Conservation (phyloP, 768 basidiomycete species). For the Boletus pseudo-olivaceus region DNA sequence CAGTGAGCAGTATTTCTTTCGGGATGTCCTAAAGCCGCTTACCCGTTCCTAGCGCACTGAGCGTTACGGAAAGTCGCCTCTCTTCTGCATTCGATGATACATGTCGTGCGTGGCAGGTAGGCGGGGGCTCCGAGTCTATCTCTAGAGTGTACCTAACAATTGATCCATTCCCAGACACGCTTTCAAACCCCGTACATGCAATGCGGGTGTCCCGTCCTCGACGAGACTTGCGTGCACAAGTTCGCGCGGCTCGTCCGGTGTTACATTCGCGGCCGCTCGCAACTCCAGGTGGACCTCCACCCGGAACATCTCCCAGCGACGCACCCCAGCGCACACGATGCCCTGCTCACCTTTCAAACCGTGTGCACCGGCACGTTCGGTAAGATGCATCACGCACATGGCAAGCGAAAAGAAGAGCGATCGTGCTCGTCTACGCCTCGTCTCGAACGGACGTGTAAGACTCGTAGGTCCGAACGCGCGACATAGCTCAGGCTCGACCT, state of each 20-base stretch:
- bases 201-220: conserved; percentile 56
- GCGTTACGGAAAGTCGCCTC: conserved; percentile 44
- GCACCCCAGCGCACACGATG: conserved; percentile 55
- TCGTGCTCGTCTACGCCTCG: neutral
- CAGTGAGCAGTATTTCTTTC: conserved; percentile 41
- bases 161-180: conserved; percentile 30
- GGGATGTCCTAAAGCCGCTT: neutral
- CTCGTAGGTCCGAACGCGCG: neutral
- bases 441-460: neutral
- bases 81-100: conserved; percentile 49
- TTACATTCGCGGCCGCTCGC: conserved; percentile 16
- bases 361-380: conserved; percentile 21
- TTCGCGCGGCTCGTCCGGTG: conserved; percentile 35
- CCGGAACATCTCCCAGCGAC: conserved; percentile 45
- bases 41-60: conserved; percentile 40
- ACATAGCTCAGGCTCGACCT: neutral
- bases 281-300: conserved; percentile 33
- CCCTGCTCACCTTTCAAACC: conserved; percentile 36
- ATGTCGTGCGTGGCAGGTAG: conserved; percentile 49
- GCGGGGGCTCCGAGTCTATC: neutral
- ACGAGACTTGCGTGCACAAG: conserved; percentile 41
- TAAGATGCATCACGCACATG: neutral
- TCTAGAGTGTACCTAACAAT: neutral
- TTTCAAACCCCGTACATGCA: conserved; percentile 52
- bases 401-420: neutral